Percentiles rank a stretch among this genome's conserved stretches.
Conservation (phyloP, 2,329 filamentous ascomycete genomes). For the Ascochyta koolunga region DNA sequence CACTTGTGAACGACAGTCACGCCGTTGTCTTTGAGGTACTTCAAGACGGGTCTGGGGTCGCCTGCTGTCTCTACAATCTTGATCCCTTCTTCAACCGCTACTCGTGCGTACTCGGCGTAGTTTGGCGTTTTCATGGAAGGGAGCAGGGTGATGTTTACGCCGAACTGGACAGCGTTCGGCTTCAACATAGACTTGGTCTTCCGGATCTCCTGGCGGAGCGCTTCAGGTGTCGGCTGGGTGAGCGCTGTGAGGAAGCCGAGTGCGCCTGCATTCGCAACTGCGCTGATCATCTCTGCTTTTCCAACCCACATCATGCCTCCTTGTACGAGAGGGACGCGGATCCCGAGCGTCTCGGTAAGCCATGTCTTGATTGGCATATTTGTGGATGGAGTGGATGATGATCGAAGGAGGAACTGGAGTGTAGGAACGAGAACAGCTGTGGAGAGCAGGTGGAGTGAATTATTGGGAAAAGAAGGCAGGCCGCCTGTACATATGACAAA, state of each 20-base stretch:
- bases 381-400: neutral
- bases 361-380: slow-evolving; percentile 39
- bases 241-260: slow-evolving; percentile 60
- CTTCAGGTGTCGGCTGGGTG: slow-evolving; percentile 37
- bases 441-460: neutral
- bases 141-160: slow-evolving; percentile 38
- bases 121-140: slow-evolving; percentile 37
- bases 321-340: slow-evolving; percentile 34
- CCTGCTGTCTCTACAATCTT: slow-evolving; percentile 37
- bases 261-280: slow-evolving; percentile 61
- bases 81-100: slow-evolving; percentile 36
- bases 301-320: slow-evolving; percentile 62
- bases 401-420: neutral
- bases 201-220: slow-evolving; percentile 32
- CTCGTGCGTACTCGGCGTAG: slow-evolving; percentile 33
- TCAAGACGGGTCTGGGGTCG: slow-evolving; percentile 33
- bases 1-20: slow-evolving; percentile 37
- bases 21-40: slow-evolving; percentile 34
- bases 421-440: neutral
- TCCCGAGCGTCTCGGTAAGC: slow-evolving; percentile 32
- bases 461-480: neutral
- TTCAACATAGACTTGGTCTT: slow-evolving; percentile 30
- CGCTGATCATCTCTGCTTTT: slow-evolving; percentile 59
- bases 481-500: slow-evolving; percentile 7
- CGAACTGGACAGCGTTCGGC: slow-evolving; percentile 50